Base-by-base conservation (phyloP, 2,329 filamentous ascomycete genomes). In the Thielaviopsis euricoi region DNA sequence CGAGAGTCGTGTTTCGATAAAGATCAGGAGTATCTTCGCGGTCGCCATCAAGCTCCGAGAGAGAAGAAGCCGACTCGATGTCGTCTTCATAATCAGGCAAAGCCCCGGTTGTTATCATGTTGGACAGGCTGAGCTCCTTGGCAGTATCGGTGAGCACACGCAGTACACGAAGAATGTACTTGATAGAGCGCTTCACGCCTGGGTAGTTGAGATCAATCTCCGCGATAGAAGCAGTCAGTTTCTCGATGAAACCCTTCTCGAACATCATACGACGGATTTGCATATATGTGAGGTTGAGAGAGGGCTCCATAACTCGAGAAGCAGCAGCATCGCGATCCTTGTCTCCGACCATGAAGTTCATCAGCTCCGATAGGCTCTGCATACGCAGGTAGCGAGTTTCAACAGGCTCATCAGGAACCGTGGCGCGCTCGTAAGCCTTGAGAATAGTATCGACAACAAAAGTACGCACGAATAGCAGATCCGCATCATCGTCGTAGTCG, bases 201-300 rank as follows among this genome's bases (percentile, higher is more conserved):
- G 91, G 90, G 70, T 94, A 96, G 64, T 94, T 95, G 61, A 98
- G 80, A 67, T 96, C 93, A 60, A 98, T 86, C 65, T 98, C 94
- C 19, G 93, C 89, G 64, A 98, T 90, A 0, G 94, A 95, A 13
- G 84, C 81, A 1, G 93, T 97, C 60, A 98, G 73, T 53, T 91
- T 86, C 23, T 87, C 81, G 61, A 97, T 84, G 68, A 93, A 95
- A 58, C 94, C 89, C 73, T 97, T 98, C 71, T 98, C 93, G 65
- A 95, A 97, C 93, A 98, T 98, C 61, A 96, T 82, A 63, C 89
- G 88, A 37, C 88, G 85, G 64, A 98, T 79, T 66, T 95, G 89
- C 33, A 53, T 51, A n/a, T 57, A 37, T 7, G 52, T 52, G 10
- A 49, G 26, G 26, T 33, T 52, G 19, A 53, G 37, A 64, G 86